These are phyloP conservation scores for Stygiomarasmius scandens DNA, from an alignment of 1,284 basidiomycete species.

Conservation along the genomic window DNA sequence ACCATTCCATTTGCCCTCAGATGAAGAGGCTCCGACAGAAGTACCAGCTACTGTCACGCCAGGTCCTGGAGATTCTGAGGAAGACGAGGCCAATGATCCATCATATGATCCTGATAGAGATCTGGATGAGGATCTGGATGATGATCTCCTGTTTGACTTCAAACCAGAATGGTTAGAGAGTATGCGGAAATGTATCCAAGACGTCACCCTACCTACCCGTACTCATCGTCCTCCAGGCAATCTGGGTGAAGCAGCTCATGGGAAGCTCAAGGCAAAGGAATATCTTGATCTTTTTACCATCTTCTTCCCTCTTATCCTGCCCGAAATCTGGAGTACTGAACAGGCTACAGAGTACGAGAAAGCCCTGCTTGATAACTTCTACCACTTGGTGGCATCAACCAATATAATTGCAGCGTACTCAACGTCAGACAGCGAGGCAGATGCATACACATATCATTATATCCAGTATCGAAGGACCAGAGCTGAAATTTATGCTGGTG, in stretches of 20 bases:
- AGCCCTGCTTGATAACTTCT: constrained; percentile 12
- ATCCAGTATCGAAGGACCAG: constrained; percentile 24
- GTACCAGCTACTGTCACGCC: neutral
- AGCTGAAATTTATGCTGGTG: constrained; percentile 28
- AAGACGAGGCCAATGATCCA: neutral
- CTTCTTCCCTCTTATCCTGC: constrained; percentile 17
- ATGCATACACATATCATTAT: constrained; percentile 4
- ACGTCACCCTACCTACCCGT: constrained; percentile 12
- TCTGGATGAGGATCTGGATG: neutral
- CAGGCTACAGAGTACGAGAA: neutral
- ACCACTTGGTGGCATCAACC: constrained; percentile 16
- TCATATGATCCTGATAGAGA: neutral
- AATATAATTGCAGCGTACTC: constrained; percentile 15
- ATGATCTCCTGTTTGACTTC: neutral
- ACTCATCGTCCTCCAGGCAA: constrained; percentile 15
- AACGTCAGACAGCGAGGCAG: constrained; percentile 14
- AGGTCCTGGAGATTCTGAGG: neutral
- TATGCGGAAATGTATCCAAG: constrained; percentile 11
- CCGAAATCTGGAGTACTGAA: constrained; percentile 15
- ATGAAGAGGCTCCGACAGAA: neutral
- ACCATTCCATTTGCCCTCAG: neutral
- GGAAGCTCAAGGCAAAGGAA: constrained; percentile 22
- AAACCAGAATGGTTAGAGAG: neutral
- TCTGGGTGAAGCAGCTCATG: constrained; percentile 18
- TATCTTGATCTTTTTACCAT: constrained; percentile 15